phyloP scores from a whole-genome alignment of 495 filamentous ascomycete species.

The Aspergillus bridgeri region DNA sequence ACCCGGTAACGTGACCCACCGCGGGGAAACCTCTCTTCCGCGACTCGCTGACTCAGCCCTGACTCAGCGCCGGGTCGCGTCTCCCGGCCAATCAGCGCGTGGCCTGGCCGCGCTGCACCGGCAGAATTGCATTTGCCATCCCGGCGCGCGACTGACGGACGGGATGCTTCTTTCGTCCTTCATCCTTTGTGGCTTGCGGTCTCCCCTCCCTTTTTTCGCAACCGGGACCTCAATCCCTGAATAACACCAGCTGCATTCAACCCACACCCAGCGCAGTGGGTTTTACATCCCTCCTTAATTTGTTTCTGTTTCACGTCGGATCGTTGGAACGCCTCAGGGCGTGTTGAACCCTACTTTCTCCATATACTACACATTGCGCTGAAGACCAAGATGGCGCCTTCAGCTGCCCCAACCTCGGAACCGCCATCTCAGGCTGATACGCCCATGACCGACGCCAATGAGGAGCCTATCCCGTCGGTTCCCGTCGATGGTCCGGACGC shows the following conservation, averaged over 20 bases:
- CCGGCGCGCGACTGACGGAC: constrained; percentile 26
- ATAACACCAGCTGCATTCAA: not conserved
- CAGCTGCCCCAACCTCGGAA: constrained; percentile 46
- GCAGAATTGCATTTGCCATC: constrained; percentile 37
- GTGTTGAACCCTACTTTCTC: constrained; percentile 1
- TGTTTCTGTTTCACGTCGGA: not conserved
- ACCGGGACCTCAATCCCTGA: not conserved
- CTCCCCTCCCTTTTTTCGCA: constrained; percentile 1
- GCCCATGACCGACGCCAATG: constrained; percentile 60
- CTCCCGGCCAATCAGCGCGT: constrained; percentile 38
- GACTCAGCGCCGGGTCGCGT: constrained; percentile 19
- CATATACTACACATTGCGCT: constrained; percentile 31
- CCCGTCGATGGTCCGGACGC: constrained; percentile 43
- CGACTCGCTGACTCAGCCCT: constrained; percentile 29
- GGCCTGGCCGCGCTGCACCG: constrained; percentile 27
- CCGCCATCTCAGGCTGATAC: constrained; percentile 51
- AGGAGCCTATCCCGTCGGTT: constrained; percentile 41
- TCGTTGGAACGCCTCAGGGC: constrained; percentile 1
- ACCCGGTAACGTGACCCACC: constrained; percentile 44
- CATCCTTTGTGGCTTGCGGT: constrained; percentile 10
- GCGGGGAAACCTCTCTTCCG: constrained; percentile 35
- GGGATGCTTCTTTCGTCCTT: constrained; percentile 15
- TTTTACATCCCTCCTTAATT: not conserved
- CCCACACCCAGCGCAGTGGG: not conserved
- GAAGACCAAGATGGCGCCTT: constrained; percentile 56